phyloP scores from a whole-genome alignment of 331 rosid genomes.

The Quercus tomentella region DNA sequence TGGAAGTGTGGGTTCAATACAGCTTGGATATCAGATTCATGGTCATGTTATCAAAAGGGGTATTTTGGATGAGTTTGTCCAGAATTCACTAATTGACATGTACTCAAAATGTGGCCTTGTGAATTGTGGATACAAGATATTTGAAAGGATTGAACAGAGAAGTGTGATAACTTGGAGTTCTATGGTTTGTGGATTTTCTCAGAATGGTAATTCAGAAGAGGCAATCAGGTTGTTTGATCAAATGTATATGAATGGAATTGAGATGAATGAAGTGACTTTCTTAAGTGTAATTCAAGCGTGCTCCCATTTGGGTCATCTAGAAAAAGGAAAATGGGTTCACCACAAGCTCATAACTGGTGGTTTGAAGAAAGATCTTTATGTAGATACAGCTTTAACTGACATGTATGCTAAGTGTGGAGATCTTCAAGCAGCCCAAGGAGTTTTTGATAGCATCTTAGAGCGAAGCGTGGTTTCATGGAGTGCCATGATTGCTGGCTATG shows the following conservation, averaged over 20 bases:
- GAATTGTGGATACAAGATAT: constrained; percentile 52
- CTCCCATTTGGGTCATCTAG: constrained; percentile 68
- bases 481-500: constrained; percentile 79
- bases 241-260: constrained; percentile 46
- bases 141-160: constrained; percentile 32
- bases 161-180: constrained; percentile 81
- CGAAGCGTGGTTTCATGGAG: constrained; percentile 87
- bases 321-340: constrained; percentile 94
- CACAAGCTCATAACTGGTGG: constrained; percentile 64
- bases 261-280: constrained; percentile 66
- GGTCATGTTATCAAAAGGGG: constrained; percentile 66
- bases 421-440: constrained; percentile 52
- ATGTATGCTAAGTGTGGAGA: constrained; percentile 92
- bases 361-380: constrained; percentile 40
- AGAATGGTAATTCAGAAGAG: constrained; percentile 58
- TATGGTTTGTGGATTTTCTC: constrained; percentile 78
- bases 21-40: constrained; percentile 71
- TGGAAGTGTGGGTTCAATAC: constrained; percentile 54
- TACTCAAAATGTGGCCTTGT: constrained; percentile 77
- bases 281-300: constrained; percentile 86
- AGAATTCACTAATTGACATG: constrained; percentile 79
- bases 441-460: constrained; percentile 59
- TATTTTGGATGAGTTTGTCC: constrained; percentile 60
- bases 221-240: constrained; percentile 73
- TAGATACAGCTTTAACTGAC: constrained; percentile 66